These are phyloP conservation scores for Taphrina populina DNA, from an alignment of 1,139 yeast species.

Conservation along the genomic window DNA sequence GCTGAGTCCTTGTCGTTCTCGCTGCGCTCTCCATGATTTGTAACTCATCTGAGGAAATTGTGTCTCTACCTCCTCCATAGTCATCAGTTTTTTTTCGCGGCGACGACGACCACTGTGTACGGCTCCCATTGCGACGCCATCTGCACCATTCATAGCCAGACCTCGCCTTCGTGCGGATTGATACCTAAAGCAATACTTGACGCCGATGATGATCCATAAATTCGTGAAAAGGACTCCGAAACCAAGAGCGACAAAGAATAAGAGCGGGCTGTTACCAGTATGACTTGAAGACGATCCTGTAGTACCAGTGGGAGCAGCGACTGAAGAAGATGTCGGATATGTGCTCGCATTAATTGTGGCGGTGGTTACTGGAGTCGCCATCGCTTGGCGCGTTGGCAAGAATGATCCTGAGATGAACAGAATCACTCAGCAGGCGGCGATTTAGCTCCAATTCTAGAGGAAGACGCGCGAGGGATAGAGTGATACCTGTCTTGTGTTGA, in stretches of 20 bases:
- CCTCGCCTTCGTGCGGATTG: slow-evolving; percentile 29
- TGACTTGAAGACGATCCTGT: slow-evolving; percentile 30
- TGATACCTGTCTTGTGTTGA: no score
- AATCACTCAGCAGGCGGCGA: no score
- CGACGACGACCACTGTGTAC: slow-evolving; percentile 39
- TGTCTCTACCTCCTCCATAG: slow-evolving; percentile 61
- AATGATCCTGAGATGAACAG: no score
- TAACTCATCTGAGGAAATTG: slow-evolving; percentile 67
- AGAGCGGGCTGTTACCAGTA: slow-evolving; percentile 37
- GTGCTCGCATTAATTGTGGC: slow-evolving; percentile 4
- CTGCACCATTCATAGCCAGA: slow-evolving; percentile 29
- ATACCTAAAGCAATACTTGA: slow-evolving; percentile 45
- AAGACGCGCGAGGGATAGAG: no score
- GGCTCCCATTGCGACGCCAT: slow-evolving; percentile 26
- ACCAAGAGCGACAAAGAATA: slow-evolving; percentile 48
- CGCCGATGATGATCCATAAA: slow-evolving; percentile 46
- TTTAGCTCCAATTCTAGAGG: no score
- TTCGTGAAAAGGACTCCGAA: slow-evolving; percentile 47
- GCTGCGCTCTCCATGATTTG: slow-evolving; percentile 42
- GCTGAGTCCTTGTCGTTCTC: slow-evolving; percentile 37
- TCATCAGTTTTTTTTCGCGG: slow-evolving; percentile 47
- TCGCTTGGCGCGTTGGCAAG: no score
- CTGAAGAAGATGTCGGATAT: not conserved
- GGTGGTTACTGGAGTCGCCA: slow-evolving; percentile 2
- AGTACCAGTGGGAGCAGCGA: slow-evolving; percentile 16